Evolutionary conservation across 352 stramenopile species (phyloP), one percentile per base, ranked within the genome.

Genomic region (Phytophthora sansomeana): DNA sequence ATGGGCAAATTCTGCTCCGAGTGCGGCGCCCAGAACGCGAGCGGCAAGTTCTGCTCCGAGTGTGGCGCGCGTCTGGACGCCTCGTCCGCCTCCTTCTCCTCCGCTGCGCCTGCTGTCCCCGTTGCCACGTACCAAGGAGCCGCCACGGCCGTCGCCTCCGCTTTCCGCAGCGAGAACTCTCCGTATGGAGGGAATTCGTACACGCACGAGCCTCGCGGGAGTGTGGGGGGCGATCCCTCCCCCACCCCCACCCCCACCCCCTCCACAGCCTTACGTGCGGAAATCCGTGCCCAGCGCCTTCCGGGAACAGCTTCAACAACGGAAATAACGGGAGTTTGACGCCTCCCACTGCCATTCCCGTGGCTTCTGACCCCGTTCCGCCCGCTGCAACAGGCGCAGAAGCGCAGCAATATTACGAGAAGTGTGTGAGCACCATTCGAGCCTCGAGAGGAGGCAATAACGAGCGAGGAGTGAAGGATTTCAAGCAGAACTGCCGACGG

Each of bases 1-100:
- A 87, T 87, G 81, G 48, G 58, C 53, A 86, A 86, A 65, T 86
- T 86, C 58, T 90, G 81, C 64, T 52, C 77, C n/a, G 71, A 90
- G 53, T 90, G 81, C 54, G 78, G 78, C 69, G 72, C 81, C 36
- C 52, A 75, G 55, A 74, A 69, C 59, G 78, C 63, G 8, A 74
- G 79, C 58, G 78, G 77, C 63, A 83, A 78, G 65, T 91, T 91
- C 71, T 91, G 82, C 70, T 69, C 77, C 47, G 80, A 91, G 65
- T 91, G 82, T 61, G 82, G 82, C 70, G 70, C 71, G 3, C 70
- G 73, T 50, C 83, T 81, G 56, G 19, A 16, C 17, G 52, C 63
- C 0, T 36, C 44, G 28, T 57, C 63, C 5, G 56, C 46, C 13
- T 55, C 50, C 5, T 48, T 58, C 17, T 46, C 43, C 9, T 51